A percentile compares a stretch with the other conserved stretches of the same genome.
Evolutionary conservation across 1,284 basidiomycete species (phyloP).

Genomic region (Ustilago curta): DNA sequence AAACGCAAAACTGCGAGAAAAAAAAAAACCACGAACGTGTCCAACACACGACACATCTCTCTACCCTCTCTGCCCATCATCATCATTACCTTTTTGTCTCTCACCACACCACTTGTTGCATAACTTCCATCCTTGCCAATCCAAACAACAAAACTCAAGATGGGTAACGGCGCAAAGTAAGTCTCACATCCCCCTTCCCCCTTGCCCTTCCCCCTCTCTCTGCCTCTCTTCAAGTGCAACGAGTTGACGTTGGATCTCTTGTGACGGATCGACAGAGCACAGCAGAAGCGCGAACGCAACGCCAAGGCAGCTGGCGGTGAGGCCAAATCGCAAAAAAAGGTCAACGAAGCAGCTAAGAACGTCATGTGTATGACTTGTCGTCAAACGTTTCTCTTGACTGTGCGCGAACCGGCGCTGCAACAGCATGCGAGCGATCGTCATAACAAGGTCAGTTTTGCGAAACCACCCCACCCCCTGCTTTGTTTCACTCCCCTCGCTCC

Average conservation of each 20-base stretch:
- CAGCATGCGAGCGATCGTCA: constrained; percentile 63
- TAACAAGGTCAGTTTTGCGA: constrained; percentile 59
- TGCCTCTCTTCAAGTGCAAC: no score
- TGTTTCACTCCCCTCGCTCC: no score
- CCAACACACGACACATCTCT: constrained; percentile 4
- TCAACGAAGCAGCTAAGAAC: constrained; percentile 70
- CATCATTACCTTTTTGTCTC: background rate
- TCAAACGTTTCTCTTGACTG: constrained; percentile 72
- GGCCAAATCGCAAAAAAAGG: constrained; percentile 65
- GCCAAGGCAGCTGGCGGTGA: constrained; percentile 58
- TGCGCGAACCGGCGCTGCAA: constrained; percentile 69
- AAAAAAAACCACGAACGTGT: no score
- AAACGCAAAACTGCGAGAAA: constrained; percentile 2
- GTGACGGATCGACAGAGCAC: constrained; percentile 42
- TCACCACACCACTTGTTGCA: background rate
- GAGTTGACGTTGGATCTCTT: background rate
- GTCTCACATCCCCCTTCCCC: constrained; percentile 6
- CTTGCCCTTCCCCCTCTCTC: no score
- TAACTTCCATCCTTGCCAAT: background rate
- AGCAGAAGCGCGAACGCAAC: constrained; percentile 68
- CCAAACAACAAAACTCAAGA: constrained; percentile 11
- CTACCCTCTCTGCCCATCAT: constrained; percentile 1
- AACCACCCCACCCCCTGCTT: no score
- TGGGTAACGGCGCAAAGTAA: constrained; percentile 64
- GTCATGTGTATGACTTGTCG: constrained; percentile 72